These are phyloP conservation scores for Carpinus fangiana DNA, from an alignment of 306 rosid species.

Conservation along the genomic window DNA sequence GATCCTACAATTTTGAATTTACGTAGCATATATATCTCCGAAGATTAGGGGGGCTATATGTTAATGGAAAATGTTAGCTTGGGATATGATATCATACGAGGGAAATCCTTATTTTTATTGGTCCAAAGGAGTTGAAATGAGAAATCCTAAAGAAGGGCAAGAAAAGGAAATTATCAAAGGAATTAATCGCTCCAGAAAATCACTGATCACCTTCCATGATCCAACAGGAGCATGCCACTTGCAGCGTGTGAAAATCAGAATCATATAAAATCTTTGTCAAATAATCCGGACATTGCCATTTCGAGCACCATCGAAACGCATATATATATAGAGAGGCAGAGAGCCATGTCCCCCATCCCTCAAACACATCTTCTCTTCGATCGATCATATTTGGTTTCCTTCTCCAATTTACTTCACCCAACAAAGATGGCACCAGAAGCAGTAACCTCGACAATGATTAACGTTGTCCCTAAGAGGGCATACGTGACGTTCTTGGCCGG, in stretches of 20 bases:
- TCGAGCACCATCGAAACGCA: background rate
- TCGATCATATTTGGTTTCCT: background rate
- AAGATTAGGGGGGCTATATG: no score
- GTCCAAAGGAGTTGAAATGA: no score
- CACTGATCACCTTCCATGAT: background rate
- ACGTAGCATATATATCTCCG: no score
- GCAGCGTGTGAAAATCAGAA: background rate
- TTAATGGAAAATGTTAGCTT: no score
- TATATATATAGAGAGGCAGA: background rate
- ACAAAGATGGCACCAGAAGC: constrained; percentile 2
- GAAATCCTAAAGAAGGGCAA: no score
- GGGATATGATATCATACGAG: no score
- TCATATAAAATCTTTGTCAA: background rate
- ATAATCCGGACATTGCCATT: background rate
- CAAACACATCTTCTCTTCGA: background rate
- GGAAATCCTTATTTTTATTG: no score
- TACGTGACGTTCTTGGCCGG: constrained; percentile 57
- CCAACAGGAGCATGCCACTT: background rate
- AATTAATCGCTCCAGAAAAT: background rate
- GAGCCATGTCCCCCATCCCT: background rate
- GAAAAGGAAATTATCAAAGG: no score
- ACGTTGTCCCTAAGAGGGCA: constrained; percentile 27
- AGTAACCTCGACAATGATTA: background rate
- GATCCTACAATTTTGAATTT: no score
- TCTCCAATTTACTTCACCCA: no score